These are phyloP conservation scores for Amniculicola lignicola DNA, from an alignment of 495 filamentous ascomycete species.

Conservation along the genomic window DNA sequence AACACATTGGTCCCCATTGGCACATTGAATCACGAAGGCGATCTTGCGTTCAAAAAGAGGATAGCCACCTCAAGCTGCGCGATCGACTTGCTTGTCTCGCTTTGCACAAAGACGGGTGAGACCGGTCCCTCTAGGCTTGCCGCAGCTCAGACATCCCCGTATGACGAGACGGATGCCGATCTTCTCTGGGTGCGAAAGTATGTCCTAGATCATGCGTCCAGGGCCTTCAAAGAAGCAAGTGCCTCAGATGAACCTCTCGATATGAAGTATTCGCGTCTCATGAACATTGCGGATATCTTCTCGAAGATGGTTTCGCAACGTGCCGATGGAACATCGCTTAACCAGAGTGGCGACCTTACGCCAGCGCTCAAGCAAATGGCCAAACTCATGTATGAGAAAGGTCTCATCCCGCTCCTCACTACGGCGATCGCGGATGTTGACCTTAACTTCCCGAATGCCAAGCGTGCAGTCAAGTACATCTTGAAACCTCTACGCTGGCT, in stretches of 20 bases:
- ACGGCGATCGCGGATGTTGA: constrained; percentile 94
- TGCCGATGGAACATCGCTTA: constrained; percentile 48
- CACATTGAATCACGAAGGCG: constrained; percentile 70
- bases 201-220: constrained; percentile 86
- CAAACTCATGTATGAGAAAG: constrained; percentile 96
- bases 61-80: constrained; percentile 78
- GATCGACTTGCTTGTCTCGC: constrained; percentile 75
- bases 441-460: constrained; percentile 87
- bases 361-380: constrained; percentile 71
- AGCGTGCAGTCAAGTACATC: constrained; percentile 93
- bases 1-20: constrained; percentile 78
- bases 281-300: constrained; percentile 86
- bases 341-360: constrained; percentile 42
- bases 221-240: constrained; percentile 87
- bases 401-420: constrained; percentile 83
- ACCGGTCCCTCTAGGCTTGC: constrained; percentile 46
- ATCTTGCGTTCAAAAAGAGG: constrained; percentile 75
- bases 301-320: constrained; percentile 84
- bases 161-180: constrained; percentile 71
- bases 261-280: constrained; percentile 77
- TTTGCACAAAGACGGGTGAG: constrained; percentile 86
- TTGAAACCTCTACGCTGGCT: constrained; percentile 81
- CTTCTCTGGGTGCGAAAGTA: constrained; percentile 90
- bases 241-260: constrained; percentile 77
- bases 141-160: constrained; percentile 53